Conservation (phyloP, 2,329 filamentous ascomycete species). For the Diaporthe ampelina region DNA sequence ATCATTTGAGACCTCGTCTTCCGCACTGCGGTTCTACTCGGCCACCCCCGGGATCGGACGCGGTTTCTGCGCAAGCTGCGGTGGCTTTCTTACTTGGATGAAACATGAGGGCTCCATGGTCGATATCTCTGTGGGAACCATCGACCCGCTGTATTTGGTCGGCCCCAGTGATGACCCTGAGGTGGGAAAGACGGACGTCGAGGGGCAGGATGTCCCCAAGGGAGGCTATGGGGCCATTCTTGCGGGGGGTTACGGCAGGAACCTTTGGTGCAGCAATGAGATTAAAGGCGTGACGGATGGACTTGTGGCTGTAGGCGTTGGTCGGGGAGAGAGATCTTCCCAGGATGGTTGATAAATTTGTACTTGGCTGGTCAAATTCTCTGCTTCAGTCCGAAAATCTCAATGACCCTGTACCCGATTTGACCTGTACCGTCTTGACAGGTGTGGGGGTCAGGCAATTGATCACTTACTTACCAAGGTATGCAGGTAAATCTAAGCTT, state of each 20-base stretch:
- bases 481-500: too few relatives aligned
- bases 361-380: accelerated
- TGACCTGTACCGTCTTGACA: background rate
- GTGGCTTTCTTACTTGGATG: constrained; percentile 64
- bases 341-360: background rate
- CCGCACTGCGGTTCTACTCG: constrained; percentile 55
- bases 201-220: constrained; percentile 43
- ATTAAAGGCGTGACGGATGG: constrained; percentile 64
- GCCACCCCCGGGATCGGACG: constrained; percentile 58
- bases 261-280: constrained; percentile 60
- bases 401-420: background rate
- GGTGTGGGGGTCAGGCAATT: too few relatives aligned
- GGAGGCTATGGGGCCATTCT: constrained; percentile 56
- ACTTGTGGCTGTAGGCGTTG: constrained; percentile 43
- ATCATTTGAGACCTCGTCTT: constrained; percentile 43
- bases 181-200: constrained; percentile 37
- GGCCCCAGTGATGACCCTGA: constrained; percentile 46
- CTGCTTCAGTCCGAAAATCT: too few relatives aligned
- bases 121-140: constrained; percentile 57
- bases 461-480: background rate
- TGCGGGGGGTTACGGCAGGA: constrained; percentile 52
- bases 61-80: constrained; percentile 64
- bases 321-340: constrained; percentile 43
- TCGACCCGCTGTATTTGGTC: constrained; percentile 60
- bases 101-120: constrained; percentile 48